These are phyloP conservation scores for Heliocybe sulcata DNA, from an alignment of 1,284 basidiomycete species.

Conservation along the genomic window DNA sequence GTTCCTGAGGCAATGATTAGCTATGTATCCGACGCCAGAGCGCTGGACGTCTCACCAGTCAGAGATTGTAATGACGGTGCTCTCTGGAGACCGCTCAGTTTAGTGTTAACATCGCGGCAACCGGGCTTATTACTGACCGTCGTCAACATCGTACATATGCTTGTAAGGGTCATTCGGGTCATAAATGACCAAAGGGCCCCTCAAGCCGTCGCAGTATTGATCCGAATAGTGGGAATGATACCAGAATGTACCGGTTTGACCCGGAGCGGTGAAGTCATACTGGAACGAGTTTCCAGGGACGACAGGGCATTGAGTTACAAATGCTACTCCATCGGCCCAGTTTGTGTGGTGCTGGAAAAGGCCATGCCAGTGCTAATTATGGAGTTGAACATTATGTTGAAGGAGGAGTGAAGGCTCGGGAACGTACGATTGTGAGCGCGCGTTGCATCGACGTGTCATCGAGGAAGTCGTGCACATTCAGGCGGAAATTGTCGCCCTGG, in stretches of 20 bases:
- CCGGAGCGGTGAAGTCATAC: conserved; percentile 27
- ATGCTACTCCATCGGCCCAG: conserved; percentile 26
- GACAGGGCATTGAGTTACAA: conserved; percentile 47
- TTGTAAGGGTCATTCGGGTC: conserved; percentile 32
- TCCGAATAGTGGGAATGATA: conserved; percentile 20
- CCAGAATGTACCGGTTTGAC: conserved; percentile 25
- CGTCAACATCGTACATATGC: conserved; percentile 32
- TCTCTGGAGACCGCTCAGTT: conserved; percentile 15
- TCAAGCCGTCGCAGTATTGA: conserved; percentile 38
- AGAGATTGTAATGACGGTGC: conserved; percentile 27
- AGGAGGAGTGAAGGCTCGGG: neutral
- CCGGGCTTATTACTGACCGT: conserved; percentile 18
- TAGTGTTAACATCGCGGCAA: neutral
- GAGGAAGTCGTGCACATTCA: conserved; percentile 27
- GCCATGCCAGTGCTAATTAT: conserved; percentile 30
- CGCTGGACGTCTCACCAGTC: conserved; percentile 28
- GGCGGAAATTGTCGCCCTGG: conserved; percentile 19
- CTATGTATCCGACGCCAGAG: neutral
- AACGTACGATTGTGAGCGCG: conserved; percentile 25
- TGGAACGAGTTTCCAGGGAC: conserved; percentile 34
- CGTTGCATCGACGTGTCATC: conserved; percentile 25
- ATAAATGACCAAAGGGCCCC: conserved; percentile 23
- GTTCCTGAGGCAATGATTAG: conserved; percentile 17
- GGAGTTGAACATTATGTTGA: neutral
- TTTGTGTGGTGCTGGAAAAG: conserved; percentile 24